phyloP scores from a whole-genome alignment of 2,329 filamentous ascomycete species.

The Calycina herbarum region DNA sequence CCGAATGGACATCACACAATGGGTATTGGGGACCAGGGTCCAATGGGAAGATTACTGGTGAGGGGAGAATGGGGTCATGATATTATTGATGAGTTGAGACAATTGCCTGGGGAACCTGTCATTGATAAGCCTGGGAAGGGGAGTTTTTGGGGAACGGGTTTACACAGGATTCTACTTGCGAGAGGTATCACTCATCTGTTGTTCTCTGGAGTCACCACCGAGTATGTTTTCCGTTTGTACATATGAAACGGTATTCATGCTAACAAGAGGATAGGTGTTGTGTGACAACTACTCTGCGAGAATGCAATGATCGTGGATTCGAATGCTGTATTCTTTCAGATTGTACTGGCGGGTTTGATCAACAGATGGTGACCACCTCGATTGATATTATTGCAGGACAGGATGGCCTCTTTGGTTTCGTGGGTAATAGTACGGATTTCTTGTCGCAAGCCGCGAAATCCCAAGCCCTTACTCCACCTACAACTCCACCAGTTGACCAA shows the following conservation, averaged over 20 bases:
- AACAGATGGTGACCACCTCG: conserved; percentile 46
- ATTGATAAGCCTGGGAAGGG: conserved; percentile 48
- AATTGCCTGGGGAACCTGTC: conserved; percentile 35
- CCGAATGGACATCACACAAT: conserved; percentile 44
- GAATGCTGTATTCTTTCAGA: conserved; percentile 55
- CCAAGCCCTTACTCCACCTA: conserved; percentile 27
- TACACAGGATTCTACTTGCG: conserved; percentile 54
- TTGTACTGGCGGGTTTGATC: conserved; percentile 50
- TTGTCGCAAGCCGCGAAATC: conserved; percentile 31
- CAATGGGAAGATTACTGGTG: conserved; percentile 57
- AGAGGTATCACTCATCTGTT: conserved; percentile 58
- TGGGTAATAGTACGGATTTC: conserved; percentile 44
- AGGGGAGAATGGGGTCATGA: conserved; percentile 59
- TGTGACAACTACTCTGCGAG: conserved; percentile 55
- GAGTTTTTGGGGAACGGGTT: conserved; percentile 56
- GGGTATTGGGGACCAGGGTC: conserved; percentile 53
- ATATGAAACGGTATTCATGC: not conserved
- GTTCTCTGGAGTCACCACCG: conserved; percentile 58
- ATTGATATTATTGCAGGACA: conserved; percentile 52
- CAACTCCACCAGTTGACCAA: conserved; percentile 28
- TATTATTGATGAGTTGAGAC: conserved; percentile 47
- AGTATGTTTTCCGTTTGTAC: conserved; percentile 36
- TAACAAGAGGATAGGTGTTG: conserved; percentile 44
- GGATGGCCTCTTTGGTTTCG: conserved; percentile 53
- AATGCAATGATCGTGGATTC: conserved; percentile 61